These are phyloP conservation scores for Mortierella sp. DNA, from an alignment of 371 early-diverging fungal genomes.

Conservation along the genomic window DNA sequence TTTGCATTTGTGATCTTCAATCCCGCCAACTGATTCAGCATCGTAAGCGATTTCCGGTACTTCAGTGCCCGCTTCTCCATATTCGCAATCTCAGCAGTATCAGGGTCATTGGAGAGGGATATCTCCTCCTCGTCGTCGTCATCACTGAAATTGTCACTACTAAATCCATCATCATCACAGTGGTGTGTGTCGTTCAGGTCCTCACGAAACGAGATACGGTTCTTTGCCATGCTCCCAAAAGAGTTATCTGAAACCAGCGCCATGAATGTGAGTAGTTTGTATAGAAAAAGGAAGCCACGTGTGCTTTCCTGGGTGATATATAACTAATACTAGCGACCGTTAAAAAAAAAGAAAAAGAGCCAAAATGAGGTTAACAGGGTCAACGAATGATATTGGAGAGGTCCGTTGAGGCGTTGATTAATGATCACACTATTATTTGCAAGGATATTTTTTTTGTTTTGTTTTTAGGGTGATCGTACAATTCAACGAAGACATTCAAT, in stretches of 20 bases:
- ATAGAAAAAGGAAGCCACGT: neutral
- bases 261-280: conserved; percentile 11
- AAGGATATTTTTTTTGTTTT: neutral
- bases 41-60: conserved; percentile 53
- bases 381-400: too few relatives aligned
- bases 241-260: conserved; percentile 33
- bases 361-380: too few relatives aligned
- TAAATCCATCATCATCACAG: conserved; percentile 20
- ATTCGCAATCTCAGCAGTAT: conserved; percentile 50
- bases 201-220: conserved; percentile 48
- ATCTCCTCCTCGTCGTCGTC: conserved; percentile 34
- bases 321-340: too few relatives aligned
- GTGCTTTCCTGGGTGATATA: too few relatives aligned
- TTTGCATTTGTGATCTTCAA: conserved; percentile 11
- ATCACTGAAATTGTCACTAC: conserved; percentile 25
- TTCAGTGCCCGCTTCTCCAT: conserved; percentile 39
- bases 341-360: too few relatives aligned
- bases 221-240: conserved; percentile 24
- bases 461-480: neutral
- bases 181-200: conserved; percentile 35
- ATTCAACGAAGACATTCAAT: neutral
- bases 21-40: conserved; percentile 39
- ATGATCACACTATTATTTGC: neutral
- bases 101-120: conserved; percentile 33
- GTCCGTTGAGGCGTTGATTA: neutral